A percentile compares a stretch with the other conserved stretches of the same genome.
Evolutionary conservation across 768 basidiomycete species (phyloP).

Genomic region (Suillus tomentosus): DNA sequence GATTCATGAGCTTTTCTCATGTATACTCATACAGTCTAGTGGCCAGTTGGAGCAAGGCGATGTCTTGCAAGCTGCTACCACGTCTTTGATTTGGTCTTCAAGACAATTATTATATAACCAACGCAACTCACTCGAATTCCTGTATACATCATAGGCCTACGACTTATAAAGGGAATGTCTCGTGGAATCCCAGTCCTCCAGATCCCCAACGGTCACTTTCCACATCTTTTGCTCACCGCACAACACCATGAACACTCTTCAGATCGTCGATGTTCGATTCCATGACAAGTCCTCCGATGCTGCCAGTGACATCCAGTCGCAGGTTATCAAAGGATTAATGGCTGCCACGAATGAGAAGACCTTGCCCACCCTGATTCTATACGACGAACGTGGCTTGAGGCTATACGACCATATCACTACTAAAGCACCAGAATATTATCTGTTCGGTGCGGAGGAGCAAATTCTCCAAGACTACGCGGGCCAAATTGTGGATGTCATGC

Average conservation of each 20-base stretch:
- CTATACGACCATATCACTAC: slow-evolving; percentile 88
- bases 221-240: background rate
- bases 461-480: slow-evolving; percentile 73
- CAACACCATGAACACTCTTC: slow-evolving; percentile 19
- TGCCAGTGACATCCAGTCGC: slow-evolving; percentile 38
- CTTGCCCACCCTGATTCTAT: slow-evolving; percentile 82
- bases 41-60: background rate
- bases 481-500: slow-evolving; percentile 78
- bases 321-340: slow-evolving; percentile 58
- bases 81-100: background rate
- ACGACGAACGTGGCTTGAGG: slow-evolving; percentile 83
- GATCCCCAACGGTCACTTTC: background rate
- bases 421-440: slow-evolving; percentile 80
- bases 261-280: slow-evolving; percentile 54
- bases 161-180: background rate
- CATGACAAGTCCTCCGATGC: slow-evolving; percentile 19
- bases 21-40: background rate
- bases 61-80: background rate
- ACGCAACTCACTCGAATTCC: background rate
- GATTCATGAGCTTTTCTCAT: background rate
- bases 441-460: slow-evolving; percentile 85
- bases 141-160: background rate
- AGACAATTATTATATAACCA: slow-evolving; percentile 2
- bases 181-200: background rate
- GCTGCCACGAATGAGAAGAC: slow-evolving; percentile 56